Evolutionary conservation across 2,329 filamentous ascomycete genomes (phyloP).

Genomic region (Lasiodiplodia sp.): DNA sequence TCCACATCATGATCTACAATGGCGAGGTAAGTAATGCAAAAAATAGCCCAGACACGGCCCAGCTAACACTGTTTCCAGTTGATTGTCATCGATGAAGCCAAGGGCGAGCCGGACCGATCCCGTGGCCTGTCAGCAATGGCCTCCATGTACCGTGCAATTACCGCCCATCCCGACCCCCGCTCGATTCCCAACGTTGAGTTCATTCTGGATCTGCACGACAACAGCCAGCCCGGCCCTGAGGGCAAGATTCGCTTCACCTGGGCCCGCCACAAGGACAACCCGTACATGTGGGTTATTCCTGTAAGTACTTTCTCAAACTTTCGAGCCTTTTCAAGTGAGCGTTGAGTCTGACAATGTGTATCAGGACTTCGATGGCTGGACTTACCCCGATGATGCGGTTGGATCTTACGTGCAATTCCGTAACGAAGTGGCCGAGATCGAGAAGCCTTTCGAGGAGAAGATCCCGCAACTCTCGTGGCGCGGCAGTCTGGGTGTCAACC

Average conservation of each 20-base stretch:
- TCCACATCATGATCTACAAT: slow-evolving; percentile 28
- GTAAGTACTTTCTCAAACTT: not conserved
- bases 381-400: slow-evolving; percentile 12
- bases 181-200: slow-evolving; percentile 28
- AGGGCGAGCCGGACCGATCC: slow-evolving; percentile 20
- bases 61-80: not conserved
- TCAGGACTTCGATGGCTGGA: slow-evolving; percentile 11
- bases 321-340: not conserved
- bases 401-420: slow-evolving; percentile 22
- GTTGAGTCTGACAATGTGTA: not conserved
- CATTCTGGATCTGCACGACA: slow-evolving; percentile 27
- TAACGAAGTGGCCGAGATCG: slow-evolving; percentile 18
- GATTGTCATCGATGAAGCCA: slow-evolving; percentile 15
- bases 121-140: slow-evolving; percentile 23
- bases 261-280: slow-evolving; percentile 26
- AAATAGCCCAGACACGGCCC: no score
- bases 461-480: slow-evolving; percentile 42
- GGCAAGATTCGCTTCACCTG: slow-evolving; percentile 22
- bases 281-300: slow-evolving; percentile 23
- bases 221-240: slow-evolving; percentile 18
- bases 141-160: slow-evolving; percentile 29
- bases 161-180: slow-evolving; percentile 15
- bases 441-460: slow-evolving; percentile 38
- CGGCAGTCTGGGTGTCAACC: slow-evolving; percentile 40
- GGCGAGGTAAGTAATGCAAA: slow-evolving; percentile 13